These are phyloP conservation scores for Penicillium egyptiacum DNA, from an alignment of 495 filamentous ascomycete species.

Conservation along the genomic window DNA sequence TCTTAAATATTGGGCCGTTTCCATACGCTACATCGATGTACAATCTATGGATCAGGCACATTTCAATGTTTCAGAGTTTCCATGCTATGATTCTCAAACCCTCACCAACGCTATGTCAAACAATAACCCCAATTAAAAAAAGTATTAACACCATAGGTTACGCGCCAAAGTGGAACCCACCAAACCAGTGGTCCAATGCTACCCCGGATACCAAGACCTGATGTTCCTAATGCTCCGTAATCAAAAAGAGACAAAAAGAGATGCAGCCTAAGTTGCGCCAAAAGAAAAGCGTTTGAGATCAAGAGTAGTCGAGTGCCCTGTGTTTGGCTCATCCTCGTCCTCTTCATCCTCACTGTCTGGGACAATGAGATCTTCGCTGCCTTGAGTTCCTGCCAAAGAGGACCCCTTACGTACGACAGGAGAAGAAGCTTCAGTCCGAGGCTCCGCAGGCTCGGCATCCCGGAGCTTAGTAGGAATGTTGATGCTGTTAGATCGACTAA, in stretches of 20 bases:
- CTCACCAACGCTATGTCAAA: constrained; percentile 16
- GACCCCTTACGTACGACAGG: constrained; percentile 5
- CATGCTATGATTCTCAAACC: constrained; percentile 1
- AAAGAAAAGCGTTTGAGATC: constrained; percentile 59
- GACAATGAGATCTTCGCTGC: constrained; percentile 76
- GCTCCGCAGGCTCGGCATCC: constrained; percentile 10
- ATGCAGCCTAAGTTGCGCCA: constrained; percentile 31
- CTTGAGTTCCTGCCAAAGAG: constrained; percentile 34
- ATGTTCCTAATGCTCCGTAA: constrained; percentile 23
- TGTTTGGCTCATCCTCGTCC: constrained; percentile 29
- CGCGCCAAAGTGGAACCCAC: constrained; percentile 12
- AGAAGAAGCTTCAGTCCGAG: constrained; percentile 11
- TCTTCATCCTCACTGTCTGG: constrained; percentile 68
- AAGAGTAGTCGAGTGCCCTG: constrained; percentile 27
- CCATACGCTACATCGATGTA: neutral
- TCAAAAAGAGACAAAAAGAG: constrained; percentile 16
- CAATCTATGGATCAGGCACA: neutral
- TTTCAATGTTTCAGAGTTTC: neutral
- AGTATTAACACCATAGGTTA: constrained; percentile 4
- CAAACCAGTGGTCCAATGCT: constrained; percentile 17
- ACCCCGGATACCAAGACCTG: constrained; percentile 9
- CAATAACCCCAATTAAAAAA: constrained; percentile 7
- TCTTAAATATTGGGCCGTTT: constrained; percentile 12
- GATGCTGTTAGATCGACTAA: constrained; percentile 44
- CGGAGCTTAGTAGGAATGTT: constrained; percentile 28